These are phyloP conservation scores for Spathaspora boniae DNA, from an alignment of 805 yeast genomes.

Conservation along the genomic window DNA sequence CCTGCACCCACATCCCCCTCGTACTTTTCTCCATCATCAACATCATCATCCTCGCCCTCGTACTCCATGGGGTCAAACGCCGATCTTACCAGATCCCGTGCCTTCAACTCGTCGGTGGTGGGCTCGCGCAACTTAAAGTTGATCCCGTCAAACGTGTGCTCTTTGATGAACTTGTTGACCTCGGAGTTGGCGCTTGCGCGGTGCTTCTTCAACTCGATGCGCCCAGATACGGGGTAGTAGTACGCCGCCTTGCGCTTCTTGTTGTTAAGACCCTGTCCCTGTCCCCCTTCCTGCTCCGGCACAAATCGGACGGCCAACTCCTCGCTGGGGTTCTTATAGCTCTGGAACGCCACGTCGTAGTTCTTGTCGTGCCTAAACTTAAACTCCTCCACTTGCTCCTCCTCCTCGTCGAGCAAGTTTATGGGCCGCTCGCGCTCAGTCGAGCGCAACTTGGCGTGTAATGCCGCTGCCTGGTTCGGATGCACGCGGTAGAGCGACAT, in stretches of 20 bases:
- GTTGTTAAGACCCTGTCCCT: conserved; percentile 22
- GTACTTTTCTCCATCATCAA: conserved; percentile 13
- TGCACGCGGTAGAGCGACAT: conserved; percentile 48
- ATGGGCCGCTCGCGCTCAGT: conserved; percentile 43
- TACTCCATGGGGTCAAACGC: conserved; percentile 77
- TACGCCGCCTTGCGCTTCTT: conserved; percentile 55
- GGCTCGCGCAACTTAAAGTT: conserved; percentile 68
- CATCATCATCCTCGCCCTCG: conserved; percentile 56
- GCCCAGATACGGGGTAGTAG: conserved; percentile 75
- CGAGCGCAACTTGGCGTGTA: conserved; percentile 29
- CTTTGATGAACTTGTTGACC: conserved; percentile 52
- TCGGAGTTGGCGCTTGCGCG: conserved; percentile 61
- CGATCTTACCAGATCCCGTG: conserved; percentile 66
- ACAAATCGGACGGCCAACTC: conserved; percentile 67
- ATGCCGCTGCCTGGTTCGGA: conserved; percentile 17
- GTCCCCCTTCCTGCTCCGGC: conserved; percentile 26
- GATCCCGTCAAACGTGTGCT: conserved; percentile 57
- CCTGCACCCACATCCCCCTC: conserved; percentile 11
- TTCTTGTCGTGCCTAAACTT: conserved; percentile 68
- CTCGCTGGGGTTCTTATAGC: conserved; percentile 46
- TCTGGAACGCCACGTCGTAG: conserved; percentile 64
- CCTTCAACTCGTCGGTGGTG: conserved; percentile 61
- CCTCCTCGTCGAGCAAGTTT: conserved; percentile 43
- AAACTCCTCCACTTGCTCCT: conserved; percentile 38
- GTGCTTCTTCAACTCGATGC: conserved; percentile 79